Base-by-base conservation (phyloP, 257 asterid species). In the Fraxinus pennsylvanica region DNA sequence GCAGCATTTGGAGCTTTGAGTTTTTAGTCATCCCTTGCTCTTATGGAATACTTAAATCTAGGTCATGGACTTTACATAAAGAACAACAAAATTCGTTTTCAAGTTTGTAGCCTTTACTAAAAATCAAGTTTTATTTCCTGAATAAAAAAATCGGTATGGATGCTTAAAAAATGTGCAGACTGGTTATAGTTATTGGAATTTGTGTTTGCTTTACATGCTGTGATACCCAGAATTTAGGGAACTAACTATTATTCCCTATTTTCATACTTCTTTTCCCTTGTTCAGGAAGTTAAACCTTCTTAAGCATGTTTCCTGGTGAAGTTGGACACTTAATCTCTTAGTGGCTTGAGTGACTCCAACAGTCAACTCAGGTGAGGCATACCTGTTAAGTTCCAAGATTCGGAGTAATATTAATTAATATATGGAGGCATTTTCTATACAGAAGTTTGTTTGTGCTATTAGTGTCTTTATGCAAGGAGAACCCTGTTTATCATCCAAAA, bases 341-440 rank as follows among this genome's bases (percentile, higher is more conserved):
- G 85, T 81, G 84, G 87, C 90, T 84, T 86, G 89, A 88, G 92
- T 88, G 90, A 78, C 89, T 86, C 90, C 92, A 88, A 88, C 89
- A 86, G 87, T 87, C 86, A 81, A 84, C 72, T 85, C 92, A 88
- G 92, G 90, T 85, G 89, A 84, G 90, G 84, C 84, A 74, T 76
- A 79, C 74, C 43, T 78, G 85, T 74, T 77, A 69, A 75, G 84
- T 85, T 85, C 63, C 29, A 61, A 74, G 77, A 66, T 72, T 72
- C 79, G 14, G 74, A 67, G 61, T 39, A 25, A 72, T 81, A 83
- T 30, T 61, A 57, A 65, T 63, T 22, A 76, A 69, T 76, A 52
- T 76, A 50, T 71, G 73, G 65, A 74, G 43, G 70, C 41, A 29
- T 50, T 68, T 69, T 68, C 73, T 50, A 41, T 66, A 27, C 33